Base-by-base conservation (phyloP, 192 early-diverging fungal species). In the Coemansia guatemalensis region DNA sequence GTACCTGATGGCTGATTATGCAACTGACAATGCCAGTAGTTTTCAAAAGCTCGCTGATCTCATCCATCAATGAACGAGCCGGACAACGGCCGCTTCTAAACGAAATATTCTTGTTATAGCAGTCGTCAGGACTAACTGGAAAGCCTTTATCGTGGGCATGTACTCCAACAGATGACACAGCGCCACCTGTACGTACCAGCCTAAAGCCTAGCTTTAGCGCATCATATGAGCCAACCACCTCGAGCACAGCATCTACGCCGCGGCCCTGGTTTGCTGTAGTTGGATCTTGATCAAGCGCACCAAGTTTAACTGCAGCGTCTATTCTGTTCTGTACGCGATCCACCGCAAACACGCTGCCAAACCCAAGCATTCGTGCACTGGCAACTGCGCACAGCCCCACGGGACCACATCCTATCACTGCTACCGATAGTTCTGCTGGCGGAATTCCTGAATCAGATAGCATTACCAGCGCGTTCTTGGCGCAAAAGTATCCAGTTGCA, bases 51-150 rank as follows among this genome's bases (percentile, higher is more conserved):
- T 63, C 53, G 44, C 76, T 52, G 8, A 77, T 41, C 29, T 79
- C 75, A 8, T 63, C 48, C 62, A 87, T 74, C 20, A 87, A 57
- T 5, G 75, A 71, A 23, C 74, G 74, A 11, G 71, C 74, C 3
- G 82, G 84, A 59, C 84, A 87, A 8, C 85, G 72, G 11, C 82
- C 85, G 32, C 75, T 78, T 49, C 65, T 62, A 58, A 81, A 82
- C 17, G 81, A 82, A 24, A 85, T 44, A 48, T 87, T 87, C 26
- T 87, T 85, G 71, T 85, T 71, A 35, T 87, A 87, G 23, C 75
- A 78, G 48, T 79, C 64, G 29, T 72, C 72, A 21, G 84, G 82
- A 20, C 73, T 79, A 35, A 87, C 79, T 2, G 85, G 84, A 60
- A 84, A 85, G 11, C 68, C 74, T n/a, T 56, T 61, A 51, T 71